Evolutionary conservation across 345 rosid species (phyloP), one percentile per base, ranked within the genome.

Genomic region (Moricandia arvensis): DNA sequence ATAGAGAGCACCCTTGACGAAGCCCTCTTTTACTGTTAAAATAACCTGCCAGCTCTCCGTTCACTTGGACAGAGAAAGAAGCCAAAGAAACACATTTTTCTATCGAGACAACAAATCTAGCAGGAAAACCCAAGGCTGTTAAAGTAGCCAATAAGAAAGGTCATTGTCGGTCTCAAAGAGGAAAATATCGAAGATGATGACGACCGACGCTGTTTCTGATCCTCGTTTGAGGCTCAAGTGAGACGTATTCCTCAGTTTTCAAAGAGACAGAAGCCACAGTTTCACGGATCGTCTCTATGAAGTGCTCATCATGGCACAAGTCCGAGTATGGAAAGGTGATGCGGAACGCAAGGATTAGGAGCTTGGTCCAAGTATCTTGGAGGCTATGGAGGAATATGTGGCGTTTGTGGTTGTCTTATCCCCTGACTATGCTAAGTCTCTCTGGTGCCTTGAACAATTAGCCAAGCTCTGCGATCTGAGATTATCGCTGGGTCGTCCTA

Each of bases 221-320:
- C 75, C 24, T 15, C 74, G 79, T 62, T 69, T 10, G 9, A 79
- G 87, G 68, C 82, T 75, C 71, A 70, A 66, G 15, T 88, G 90
- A 87, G 88, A 86, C 66, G 80, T 83, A 47, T 86, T 83, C 83
- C 76, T 88, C 55, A 88, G 87, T 61, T 85, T 83, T 72, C 78
- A 85, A 29, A 84, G 88, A 62, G 85, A 85, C 57, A 83, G 80
- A 1, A 68, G 82, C 72, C 45, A 65, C 12, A 62, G 24, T 45
- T 72, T 88, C 77, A 85, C 84, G 0, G 12, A 17, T 29, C 53
- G 45, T 3, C 85, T 88, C 67, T 7, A 5, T 47, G 66, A 58
- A 4, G 82, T 76, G 43, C 66, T 8, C 2, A 18, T 62, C 69
- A 69, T 55, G 66, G 66, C 70, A 35, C 80, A 71, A 0, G 74